phyloP scores from a whole-genome alignment of 305 asterid genomes.

The Andrographis paniculata region DNA sequence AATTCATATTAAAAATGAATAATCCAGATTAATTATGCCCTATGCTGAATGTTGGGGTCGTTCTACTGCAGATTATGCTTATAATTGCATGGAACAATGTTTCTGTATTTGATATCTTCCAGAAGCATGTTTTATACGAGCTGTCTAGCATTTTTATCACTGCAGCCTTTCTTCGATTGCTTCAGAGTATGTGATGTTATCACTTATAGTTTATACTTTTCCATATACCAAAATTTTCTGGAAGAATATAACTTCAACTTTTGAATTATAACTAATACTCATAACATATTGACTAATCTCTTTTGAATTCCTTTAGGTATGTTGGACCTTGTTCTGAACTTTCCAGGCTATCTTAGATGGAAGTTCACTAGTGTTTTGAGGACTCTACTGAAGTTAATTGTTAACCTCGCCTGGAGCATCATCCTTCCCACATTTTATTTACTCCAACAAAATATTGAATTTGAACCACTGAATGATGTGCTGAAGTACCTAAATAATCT shows the following conservation, averaged over 20 bases:
- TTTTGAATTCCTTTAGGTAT: slow-evolving; percentile 60
- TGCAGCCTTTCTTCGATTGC: slow-evolving; percentile 79
- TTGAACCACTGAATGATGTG: slow-evolving; percentile 32
- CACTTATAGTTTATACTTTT: no score
- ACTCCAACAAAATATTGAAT: slow-evolving; percentile 37
- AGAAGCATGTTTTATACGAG: slow-evolving; percentile 42
- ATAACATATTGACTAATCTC: slow-evolving; percentile 11
- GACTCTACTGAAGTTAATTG: slow-evolving; percentile 66
- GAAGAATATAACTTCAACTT: no score
- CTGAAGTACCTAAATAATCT: slow-evolving; percentile 58
- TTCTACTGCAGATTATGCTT: slow-evolving; percentile 59
- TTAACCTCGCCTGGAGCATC: slow-evolving; percentile 81
- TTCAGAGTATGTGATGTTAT: slow-evolving; percentile 67
- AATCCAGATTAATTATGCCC: slow-evolving; percentile 13
- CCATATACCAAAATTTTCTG: no score
- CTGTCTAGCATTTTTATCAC: slow-evolving; percentile 93
- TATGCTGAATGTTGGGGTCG: slow-evolving; percentile 20
- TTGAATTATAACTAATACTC: slow-evolving; percentile 9
- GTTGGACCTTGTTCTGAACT: slow-evolving; percentile 78
- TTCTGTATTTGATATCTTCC: slow-evolving; percentile 55
- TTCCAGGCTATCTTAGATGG: slow-evolving; percentile 95
- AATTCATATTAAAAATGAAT: slow-evolving; percentile 71
- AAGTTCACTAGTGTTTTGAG: slow-evolving; percentile 69
- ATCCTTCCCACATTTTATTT: slow-evolving; percentile 74
- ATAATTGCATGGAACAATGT: slow-evolving; percentile 79